A percentile compares a stretch with the other conserved stretches of the same genome.
Evolutionary conservation across 2,329 filamentous ascomycete genomes (phyloP).

Genomic region (Ceratocystis colombiana): DNA sequence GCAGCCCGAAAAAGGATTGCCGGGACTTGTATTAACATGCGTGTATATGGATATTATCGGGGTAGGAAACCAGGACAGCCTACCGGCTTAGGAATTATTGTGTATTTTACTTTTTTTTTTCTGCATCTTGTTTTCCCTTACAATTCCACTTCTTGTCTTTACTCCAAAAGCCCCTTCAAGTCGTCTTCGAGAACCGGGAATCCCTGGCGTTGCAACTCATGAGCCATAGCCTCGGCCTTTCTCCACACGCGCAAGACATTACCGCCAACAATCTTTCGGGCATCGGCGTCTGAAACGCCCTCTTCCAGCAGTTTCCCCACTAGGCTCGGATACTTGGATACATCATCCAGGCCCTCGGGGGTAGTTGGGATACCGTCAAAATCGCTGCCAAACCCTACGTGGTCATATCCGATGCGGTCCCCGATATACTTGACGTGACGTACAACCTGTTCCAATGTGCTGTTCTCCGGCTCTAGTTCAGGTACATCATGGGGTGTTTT

Average conservation of each 20-base stretch:
- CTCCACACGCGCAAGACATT: constrained; percentile 80
- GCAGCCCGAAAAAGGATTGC: background rate
- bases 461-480: constrained; percentile 54
- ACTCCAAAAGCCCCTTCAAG: constrained; percentile 9
- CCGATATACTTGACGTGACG: constrained; percentile 77
- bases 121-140: background rate
- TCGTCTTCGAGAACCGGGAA: constrained; percentile 45
- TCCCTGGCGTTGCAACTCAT: constrained; percentile 50
- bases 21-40: constrained; percentile 16
- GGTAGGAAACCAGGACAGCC: constrained; percentile 3
- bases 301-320: constrained; percentile 63
- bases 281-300: constrained; percentile 65
- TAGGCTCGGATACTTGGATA: constrained; percentile 70
- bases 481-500: constrained; percentile 55
- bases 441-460: constrained; percentile 66
- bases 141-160: background rate
- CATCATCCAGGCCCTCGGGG: constrained; percentile 70
- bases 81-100: background rate
- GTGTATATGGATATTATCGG: constrained; percentile 13
- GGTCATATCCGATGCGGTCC: constrained; percentile 68
- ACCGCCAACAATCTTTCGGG: constrained; percentile 62
- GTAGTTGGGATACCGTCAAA: constrained; percentile 66
- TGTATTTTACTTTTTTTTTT: constrained; percentile 14
- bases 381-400: constrained; percentile 82
- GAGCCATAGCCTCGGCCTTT: constrained; percentile 63